Conservation (phyloP, 352 stramenopile species). For the Phytophthora capsici region DNA sequence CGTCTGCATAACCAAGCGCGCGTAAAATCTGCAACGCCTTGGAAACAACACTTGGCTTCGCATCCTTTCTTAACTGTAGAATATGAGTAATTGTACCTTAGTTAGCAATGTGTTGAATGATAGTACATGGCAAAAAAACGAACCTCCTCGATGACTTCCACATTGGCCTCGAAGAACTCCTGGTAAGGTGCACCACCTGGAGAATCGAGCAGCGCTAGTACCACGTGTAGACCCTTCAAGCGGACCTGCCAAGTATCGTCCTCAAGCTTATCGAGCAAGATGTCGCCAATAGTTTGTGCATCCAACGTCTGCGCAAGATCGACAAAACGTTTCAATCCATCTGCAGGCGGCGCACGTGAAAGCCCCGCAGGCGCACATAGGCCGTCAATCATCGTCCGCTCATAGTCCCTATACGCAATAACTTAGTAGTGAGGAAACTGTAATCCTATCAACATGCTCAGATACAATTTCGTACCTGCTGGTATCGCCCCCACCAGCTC, state of each 20-base stretch:
- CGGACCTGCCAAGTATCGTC: constrained; percentile 83
- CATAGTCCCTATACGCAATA: constrained; percentile 66
- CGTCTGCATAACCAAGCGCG: constrained; percentile 67
- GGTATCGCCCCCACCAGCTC: constrained; percentile 72
- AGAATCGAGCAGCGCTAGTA: constrained; percentile 79
- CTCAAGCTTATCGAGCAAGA: constrained; percentile 88
- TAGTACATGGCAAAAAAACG: not conserved
- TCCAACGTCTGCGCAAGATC: constrained; percentile 88
- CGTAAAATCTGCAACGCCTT: constrained; percentile 79
- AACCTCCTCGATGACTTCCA: constrained; percentile 82
- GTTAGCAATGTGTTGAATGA: no score
- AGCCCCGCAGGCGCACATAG: constrained; percentile 81
- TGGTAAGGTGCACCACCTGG: constrained; percentile 68
- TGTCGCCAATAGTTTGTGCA: constrained; percentile 84
- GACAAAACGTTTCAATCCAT: constrained; percentile 85
- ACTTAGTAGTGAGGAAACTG: not conserved
- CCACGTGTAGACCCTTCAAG: constrained; percentile 85
- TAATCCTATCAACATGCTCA: not conserved
- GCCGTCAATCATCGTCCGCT: constrained; percentile 86
- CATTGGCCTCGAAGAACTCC: constrained; percentile 86
- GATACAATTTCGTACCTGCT: constrained; percentile 54
- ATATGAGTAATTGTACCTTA: not conserved
- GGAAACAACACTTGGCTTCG: constrained; percentile 79
- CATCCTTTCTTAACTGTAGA: constrained; percentile 65
- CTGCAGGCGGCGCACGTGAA: constrained; percentile 71